Conservation (phyloP, 2,329 filamentous ascomycete genomes). For the Pleoardoris graminearum region DNA sequence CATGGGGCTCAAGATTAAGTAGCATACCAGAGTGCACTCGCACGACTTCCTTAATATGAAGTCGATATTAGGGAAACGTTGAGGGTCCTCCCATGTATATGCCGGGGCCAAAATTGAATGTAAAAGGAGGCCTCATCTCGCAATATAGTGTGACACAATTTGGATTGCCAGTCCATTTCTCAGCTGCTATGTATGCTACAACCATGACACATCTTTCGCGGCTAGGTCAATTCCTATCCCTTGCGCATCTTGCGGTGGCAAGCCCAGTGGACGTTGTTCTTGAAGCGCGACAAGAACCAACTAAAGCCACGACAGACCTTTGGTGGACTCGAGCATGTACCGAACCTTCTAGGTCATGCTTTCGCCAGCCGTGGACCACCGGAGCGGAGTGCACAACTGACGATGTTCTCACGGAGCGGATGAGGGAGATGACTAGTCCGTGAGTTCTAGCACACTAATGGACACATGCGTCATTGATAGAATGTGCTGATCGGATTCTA, state of each 20-base stretch:
- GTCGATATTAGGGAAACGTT: too few relatives aligned
- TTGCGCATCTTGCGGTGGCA: background rate
- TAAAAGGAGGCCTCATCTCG: too few relatives aligned
- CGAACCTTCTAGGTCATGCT: background rate
- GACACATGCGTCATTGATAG: background rate
- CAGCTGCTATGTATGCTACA: too few relatives aligned
- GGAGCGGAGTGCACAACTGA: background rate
- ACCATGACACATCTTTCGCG: too few relatives aligned
- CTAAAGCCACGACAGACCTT: background rate
- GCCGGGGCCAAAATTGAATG: too few relatives aligned
- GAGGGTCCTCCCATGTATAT: too few relatives aligned
- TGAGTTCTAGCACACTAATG: background rate
- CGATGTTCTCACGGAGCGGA: background rate
- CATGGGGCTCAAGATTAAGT: too few relatives aligned
- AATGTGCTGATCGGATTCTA: background rate
- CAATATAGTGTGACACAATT: too few relatives aligned
- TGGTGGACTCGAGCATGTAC: background rate
- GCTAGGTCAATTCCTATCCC: too few relatives aligned
- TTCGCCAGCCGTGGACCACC: background rate
- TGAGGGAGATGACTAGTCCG: background rate
- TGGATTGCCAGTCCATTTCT: too few relatives aligned
- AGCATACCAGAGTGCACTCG: too few relatives aligned
- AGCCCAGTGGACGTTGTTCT: background rate
- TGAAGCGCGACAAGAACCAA: background rate
- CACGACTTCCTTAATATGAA: too few relatives aligned